These are phyloP conservation scores for Fraxinus floribunda DNA, from an alignment of 305 asterid species.

Conservation along the genomic window DNA sequence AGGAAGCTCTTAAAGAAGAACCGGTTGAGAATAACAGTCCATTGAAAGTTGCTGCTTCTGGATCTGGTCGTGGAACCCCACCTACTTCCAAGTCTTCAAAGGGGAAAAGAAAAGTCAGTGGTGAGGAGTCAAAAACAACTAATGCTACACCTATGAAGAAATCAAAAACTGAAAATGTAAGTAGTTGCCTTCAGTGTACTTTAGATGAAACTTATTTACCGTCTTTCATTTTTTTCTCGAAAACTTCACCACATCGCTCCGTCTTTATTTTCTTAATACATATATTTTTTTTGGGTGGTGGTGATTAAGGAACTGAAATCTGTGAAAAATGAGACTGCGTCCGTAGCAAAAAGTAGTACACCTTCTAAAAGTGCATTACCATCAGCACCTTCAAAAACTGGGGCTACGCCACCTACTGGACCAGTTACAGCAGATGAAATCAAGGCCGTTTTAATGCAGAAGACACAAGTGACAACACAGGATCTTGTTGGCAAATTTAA, in stretches of 20 bases:
- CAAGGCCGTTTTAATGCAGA: slow-evolving; percentile 68
- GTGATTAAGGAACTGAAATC: slow-evolving; percentile 61
- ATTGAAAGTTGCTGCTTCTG: slow-evolving; percentile 51
- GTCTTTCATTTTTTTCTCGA: background rate
- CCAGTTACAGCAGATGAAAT: slow-evolving; percentile 94
- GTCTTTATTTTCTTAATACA: background rate
- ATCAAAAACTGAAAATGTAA: slow-evolving; percentile 80
- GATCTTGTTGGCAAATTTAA: slow-evolving; percentile 89
- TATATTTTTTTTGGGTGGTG: background rate
- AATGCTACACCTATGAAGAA: slow-evolving; percentile 72
- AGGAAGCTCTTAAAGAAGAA: slow-evolving; percentile 84
- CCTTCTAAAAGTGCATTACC: slow-evolving; percentile 53
- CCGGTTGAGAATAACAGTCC: slow-evolving; percentile 70
- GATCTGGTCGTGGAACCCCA: slow-evolving; percentile 67
- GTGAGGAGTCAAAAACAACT: slow-evolving; percentile 66
- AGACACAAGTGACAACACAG: slow-evolving; percentile 76
- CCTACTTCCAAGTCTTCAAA: slow-evolving; percentile 68
- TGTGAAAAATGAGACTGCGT: slow-evolving; percentile 53
- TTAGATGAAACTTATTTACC: background rate
- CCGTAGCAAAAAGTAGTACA: slow-evolving; percentile 45
- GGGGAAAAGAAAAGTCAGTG: slow-evolving; percentile 68
- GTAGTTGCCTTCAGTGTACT: slow-evolving; percentile 16
- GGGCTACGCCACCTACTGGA: slow-evolving; percentile 52
- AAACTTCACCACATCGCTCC: background rate
- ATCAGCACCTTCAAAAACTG: slow-evolving; percentile 47